Evolutionary conservation across 768 basidiomycete species (phyloP), one percentile per base, ranked within the genome.

Genomic region (Hypholoma fasciculare): DNA sequence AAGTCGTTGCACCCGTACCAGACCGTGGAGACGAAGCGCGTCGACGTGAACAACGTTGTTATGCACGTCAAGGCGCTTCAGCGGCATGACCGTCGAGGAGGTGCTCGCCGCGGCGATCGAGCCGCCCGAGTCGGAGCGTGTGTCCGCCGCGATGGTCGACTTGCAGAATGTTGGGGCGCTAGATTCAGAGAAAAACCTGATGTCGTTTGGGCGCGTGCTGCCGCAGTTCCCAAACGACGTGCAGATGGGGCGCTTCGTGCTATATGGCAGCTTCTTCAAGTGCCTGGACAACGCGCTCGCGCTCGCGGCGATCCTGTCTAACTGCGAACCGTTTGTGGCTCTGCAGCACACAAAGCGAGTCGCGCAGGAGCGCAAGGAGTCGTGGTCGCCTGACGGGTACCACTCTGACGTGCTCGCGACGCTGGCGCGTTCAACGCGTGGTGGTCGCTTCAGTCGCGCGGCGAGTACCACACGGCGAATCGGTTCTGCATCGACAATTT

Each of bases 41-140:
- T 89, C 12, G 94, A 95, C 71, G 70, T 96, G 63, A 91, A 86
- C 65, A 94, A 94, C 67, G 89, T 96, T 47, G 93, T 96, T 14
- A 98, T 98, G 95, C 95, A 95, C 69, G 85, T 98, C 71, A 97
- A 96, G 67, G 94, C 94, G 8, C 81, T 97, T 97, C 69, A 91
- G 92, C 6, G 86, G 84, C 44, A 86, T 94, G 86, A 74, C 84
- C 27, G 91, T 94, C 6, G 90, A 96, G 66, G 89, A 96, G 59
- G 94, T 97, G 19, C 79, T 98, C 37, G 85, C 84, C 1, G 86
- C 84, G 11, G 82, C 89, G 12, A 97, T 97, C 54, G 95, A 98
- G 69, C 90, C 96, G 14, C 96, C 96, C n/a, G 85, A 83, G 37
- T 73, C 82, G 1, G 81, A 82, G 37, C 88, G 92, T 17, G 88